Percentiles rank a stretch among this genome's conserved stretches.
Evolutionary conservation across 2,329 filamentous ascomycete species (phyloP).

Genomic region (Pseudogymnoascus sp.): DNA sequence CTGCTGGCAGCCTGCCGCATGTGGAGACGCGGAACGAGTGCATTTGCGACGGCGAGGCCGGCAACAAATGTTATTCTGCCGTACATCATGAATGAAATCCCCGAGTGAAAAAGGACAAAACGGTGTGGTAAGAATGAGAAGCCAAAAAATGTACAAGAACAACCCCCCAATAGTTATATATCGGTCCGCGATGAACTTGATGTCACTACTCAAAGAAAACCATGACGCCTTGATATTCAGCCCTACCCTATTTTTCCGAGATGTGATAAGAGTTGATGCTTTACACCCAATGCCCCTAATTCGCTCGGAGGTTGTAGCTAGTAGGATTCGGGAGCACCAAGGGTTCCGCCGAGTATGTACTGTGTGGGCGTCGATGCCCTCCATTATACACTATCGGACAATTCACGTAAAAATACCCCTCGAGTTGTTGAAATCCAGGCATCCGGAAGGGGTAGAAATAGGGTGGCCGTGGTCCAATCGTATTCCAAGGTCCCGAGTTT

Average conservation of each 20-base stretch:
- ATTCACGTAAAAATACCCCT: conserved; percentile 2
- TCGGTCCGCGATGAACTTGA: not conserved
- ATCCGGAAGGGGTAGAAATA: not conserved
- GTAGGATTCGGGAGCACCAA: not conserved
- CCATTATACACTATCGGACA: not conserved
- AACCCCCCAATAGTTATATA: not conserved
- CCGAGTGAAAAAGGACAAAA: not conserved
- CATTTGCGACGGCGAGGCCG: conserved; percentile 1
- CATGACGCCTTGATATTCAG: not conserved
- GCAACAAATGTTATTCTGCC: conserved; percentile 3
- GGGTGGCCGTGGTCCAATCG: not conserved
- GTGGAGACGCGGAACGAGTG: not conserved
- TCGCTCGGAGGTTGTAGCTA: not conserved
- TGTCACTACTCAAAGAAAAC: not conserved
- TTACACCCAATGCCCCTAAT: not conserved
- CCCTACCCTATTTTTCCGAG: conserved; percentile 5
- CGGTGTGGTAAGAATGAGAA: not conserved
- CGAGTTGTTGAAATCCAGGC: not conserved
- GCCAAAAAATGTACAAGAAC: not conserved
- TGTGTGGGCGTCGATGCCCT: not conserved
- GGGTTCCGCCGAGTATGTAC: not conserved
- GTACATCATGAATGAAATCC: conserved; percentile 1
- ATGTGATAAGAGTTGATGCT: not conserved
- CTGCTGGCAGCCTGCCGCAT: not conserved
- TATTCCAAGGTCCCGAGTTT: not conserved